Conservation (phyloP, 805 yeast species). For the Saturnispora galanensis region DNA sequence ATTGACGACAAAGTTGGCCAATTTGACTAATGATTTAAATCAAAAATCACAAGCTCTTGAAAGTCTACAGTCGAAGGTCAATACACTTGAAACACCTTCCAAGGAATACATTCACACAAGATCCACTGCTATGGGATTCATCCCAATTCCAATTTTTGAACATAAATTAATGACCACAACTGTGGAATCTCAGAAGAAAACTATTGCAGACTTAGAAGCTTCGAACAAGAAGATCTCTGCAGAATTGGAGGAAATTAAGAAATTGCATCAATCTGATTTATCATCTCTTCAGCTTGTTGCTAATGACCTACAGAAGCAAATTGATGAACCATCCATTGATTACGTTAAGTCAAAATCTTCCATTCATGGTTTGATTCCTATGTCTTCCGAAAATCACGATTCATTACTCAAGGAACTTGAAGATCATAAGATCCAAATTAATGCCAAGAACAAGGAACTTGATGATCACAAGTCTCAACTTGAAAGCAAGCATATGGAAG, state of each 20-base stretch:
- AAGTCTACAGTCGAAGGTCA: neutral
- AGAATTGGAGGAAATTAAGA: neutral
- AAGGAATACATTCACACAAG: slow-evolving; percentile 20
- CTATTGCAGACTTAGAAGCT: neutral
- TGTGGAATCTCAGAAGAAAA: slow-evolving; percentile 1
- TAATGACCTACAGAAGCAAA: neutral
- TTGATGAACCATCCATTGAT: slow-evolving; percentile 10
- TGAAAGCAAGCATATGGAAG: slow-evolving; percentile 3
- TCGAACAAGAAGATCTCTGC: neutral
- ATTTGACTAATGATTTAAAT: neutral
- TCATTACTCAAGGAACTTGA: neutral
- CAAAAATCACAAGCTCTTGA: slow-evolving; percentile 8
- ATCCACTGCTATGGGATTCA: slow-evolving; percentile 13
- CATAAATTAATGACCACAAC: slow-evolving; percentile 5
- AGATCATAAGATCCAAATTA: slow-evolving; percentile 8
- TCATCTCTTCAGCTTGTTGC: neutral
- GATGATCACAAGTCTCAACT: neutral
- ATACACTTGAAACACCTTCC: slow-evolving; percentile 17
- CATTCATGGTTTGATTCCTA: slow-evolving; percentile 26
- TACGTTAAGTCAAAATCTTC: slow-evolving; percentile 21
- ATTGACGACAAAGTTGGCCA: neutral
- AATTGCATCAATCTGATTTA: neutral
- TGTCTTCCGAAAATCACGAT: slow-evolving; percentile 11
- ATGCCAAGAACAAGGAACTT: neutral
- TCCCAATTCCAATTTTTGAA: slow-evolving; percentile 15